phyloP scores from a whole-genome alignment of 169 alveolate genomes.

The Plasmodium gaboni region DNA sequence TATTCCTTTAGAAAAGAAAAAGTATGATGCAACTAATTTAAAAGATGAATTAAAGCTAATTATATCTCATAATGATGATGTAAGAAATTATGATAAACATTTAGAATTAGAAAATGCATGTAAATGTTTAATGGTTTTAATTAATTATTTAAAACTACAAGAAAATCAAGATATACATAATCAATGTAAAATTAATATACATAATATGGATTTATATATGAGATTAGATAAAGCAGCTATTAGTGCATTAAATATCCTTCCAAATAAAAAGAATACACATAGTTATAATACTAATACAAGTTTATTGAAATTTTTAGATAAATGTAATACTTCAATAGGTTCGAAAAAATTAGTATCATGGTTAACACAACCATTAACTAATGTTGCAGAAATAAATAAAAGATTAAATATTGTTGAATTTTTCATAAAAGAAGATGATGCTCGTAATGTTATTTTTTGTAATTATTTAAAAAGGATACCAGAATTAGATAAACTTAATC shows the following conservation, averaged over 20 bases:
- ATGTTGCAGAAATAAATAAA: conserved; percentile 89
- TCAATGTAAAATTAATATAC: conserved; percentile 78
- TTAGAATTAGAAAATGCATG: conserved; percentile 78
- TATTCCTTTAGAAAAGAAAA: conserved; percentile 36
- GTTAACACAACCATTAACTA: conserved; percentile 97
- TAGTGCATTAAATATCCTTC: conserved; percentile 82
- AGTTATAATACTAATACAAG: conserved; percentile 70
- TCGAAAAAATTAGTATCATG: conserved; percentile 92
- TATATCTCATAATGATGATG: conserved; percentile 78
- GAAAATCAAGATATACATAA: conserved; percentile 77
- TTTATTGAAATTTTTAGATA: conserved; percentile 90
- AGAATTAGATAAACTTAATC: conserved; percentile 86
- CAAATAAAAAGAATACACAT: conserved; percentile 62
- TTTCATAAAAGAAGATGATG: conserved; percentile 81
- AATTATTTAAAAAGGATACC: conserved; percentile 87
- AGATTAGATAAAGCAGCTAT: conserved; percentile 87
- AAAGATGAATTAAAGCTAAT: conserved; percentile 78
- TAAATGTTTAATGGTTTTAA: conserved; percentile 78
- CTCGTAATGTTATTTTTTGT: conserved; percentile 83
- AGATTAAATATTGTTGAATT: conserved; percentile 96
- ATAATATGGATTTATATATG: conserved; percentile 80
- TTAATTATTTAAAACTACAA: conserved; percentile 78
- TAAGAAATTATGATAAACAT: conserved; percentile 82
- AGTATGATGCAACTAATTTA: conserved; percentile 77
- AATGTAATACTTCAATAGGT: conserved; percentile 96